Evolutionary conservation across 2,329 filamentous ascomycete species (phyloP), one percentile per base, ranked within the genome.

Genomic region (Ophiostoma angusticollis): DNA sequence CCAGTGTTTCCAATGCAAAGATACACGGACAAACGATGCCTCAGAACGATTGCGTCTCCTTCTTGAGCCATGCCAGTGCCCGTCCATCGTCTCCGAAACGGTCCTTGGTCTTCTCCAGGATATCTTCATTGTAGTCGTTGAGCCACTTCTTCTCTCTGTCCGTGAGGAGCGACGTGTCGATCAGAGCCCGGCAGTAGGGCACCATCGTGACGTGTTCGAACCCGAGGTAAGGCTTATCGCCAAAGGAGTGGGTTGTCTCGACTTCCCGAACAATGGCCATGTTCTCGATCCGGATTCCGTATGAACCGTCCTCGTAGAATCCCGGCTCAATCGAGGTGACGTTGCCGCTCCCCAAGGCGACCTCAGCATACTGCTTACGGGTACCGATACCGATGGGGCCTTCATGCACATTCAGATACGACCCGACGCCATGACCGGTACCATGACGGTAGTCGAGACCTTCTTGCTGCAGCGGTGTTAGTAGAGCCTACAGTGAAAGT

Each of bases 201-300:
- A 89, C 85, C 85, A 98, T 85, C 0, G 91, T 98, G 48, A 96
- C 86, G 58, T 93, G 84, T 64, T 98, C 89, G 50, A 98, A 98
- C 4, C 87, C 86, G 25, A 96, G 67, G 62, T 84, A 98, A 2
- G 87, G 81, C 63, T 93, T 94, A 51, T 94, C 89, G 16, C 87
- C 89, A 54, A 96, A 96, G 25, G 78, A 76, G 59, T 93, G 73
- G 45, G 79, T 78, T 5, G 89, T 94, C 59, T 87, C 68, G n/a
- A 82, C 80, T 56, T 95, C 86, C 48, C 74, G 80, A 22, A 93
- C 85, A 68, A 96, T 80, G 47, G 93, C 76, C 52, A 98, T 78
- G 57, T 98, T 98, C 61, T 98, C 91, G 52, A 95, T 95, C 14
- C 91, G 80, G 49, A 98, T 91, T 14, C 91, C 91, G 54, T 93